Conservation (phyloP, 495 filamentous ascomycete genomes). For the Podospora australis region DNA sequence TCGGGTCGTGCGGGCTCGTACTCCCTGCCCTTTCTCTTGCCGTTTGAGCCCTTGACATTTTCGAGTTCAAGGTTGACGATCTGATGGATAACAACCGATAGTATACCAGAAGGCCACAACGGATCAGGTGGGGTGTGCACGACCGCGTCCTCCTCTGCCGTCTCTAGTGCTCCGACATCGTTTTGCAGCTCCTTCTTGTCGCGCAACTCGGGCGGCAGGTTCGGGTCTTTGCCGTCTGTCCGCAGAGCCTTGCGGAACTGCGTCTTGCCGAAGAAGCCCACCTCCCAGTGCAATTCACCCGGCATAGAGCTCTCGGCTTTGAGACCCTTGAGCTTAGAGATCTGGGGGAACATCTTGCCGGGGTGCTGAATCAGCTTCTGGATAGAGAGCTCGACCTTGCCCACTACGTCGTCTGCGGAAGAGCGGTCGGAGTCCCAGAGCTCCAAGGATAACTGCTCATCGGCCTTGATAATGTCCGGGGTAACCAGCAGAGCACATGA, state of each 20-base stretch:
- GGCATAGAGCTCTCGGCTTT: constrained; percentile 85
- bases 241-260: constrained; percentile 73
- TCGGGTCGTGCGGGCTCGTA: constrained; percentile 81
- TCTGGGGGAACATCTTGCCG: constrained; percentile 82
- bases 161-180: constrained; percentile 75
- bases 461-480: constrained; percentile 81
- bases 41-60: constrained; percentile 67
- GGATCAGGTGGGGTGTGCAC: constrained; percentile 89
- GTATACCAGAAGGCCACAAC: constrained; percentile 83
- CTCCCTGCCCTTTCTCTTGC: constrained; percentile 69
- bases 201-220: constrained; percentile 63
- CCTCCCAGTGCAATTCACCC: constrained; percentile 90
- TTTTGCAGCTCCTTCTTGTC: constrained; percentile 78
- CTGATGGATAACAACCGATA: constrained; percentile 81
- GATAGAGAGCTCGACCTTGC: constrained; percentile 87
- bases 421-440: constrained; percentile 90
- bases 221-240: constrained; percentile 77
- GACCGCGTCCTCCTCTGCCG: constrained; percentile 70
- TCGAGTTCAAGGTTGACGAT: constrained; percentile 88
- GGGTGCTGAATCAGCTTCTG: constrained; percentile 93
- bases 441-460: constrained; percentile 88
- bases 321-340: constrained; percentile 75
- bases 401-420: constrained; percentile 87
- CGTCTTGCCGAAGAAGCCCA: constrained; percentile 88
- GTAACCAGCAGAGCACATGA: constrained; percentile 80